Evolutionary conservation across 208 protist species (phyloP), one percentile per base, ranked within the genome.

Genomic region (Strigomonas culicis): DNA sequence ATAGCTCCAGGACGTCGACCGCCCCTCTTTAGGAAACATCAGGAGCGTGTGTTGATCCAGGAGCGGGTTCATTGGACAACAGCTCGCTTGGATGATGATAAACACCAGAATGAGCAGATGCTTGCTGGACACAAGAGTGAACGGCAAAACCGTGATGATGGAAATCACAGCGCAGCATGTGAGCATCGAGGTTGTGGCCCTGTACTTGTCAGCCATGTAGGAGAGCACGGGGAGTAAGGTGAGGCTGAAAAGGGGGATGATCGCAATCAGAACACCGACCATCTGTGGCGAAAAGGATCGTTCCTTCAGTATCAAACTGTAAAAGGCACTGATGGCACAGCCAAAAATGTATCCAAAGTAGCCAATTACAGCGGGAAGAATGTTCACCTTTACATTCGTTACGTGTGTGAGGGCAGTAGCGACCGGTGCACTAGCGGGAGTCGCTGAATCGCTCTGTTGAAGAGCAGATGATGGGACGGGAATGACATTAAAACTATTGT

Each of bases 331-430:
- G 49, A 85, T 74, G 13, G 70, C 65, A 13, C 7, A 39, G 21
- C 79, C 73, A 30, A 86, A 79, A 47, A 73, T 64, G 39, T 52
- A 72, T 4, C 69, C 59, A 59, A 89, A 89, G 63, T 82, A 86
- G 13, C 77, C 69, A 19, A 79, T 50, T 31, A 58, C 4, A 32
- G 36, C 46, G 19, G 43, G 56, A 55, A 11, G 19, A 44, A 0
- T 41, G 34, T 60, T 1, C 25, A 53, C 43, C 11, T 59, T 25
- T 32, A n/a, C n/a, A n/a, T n/a, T n/a, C n/a, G n/a, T n/a, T n/a
- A n/a, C n/a, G n/a, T n/a, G n/a, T n/a, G n/a, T n/a, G n/a, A n/a
- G n/a, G n/a, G n/a, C n/a, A n/a, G n/a, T n/a, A n/a, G n/a, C n/a
- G n/a, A n/a, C n/a, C n/a, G n/a, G n/a, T n/a, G n/a, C n/a, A n/a